Percentiles rank a stretch among this genome's conserved stretches.
phyloP scores from a whole-genome alignment of 768 basidiomycete genomes.

The Russula sp. region DNA sequence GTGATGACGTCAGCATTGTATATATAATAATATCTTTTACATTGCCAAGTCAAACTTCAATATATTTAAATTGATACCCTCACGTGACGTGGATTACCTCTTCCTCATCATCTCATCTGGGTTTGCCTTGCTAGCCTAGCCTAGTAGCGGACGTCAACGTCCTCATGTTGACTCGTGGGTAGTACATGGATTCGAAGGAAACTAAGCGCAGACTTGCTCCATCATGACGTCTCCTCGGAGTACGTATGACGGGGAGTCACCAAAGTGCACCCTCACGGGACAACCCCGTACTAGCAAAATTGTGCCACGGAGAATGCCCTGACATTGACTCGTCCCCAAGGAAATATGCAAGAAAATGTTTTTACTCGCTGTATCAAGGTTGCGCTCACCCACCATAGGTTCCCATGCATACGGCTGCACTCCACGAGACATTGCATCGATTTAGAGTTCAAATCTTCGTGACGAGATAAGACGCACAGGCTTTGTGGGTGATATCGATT shows the following conservation, averaged over 20 bases:
- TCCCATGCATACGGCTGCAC: neutral
- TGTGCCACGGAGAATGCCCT: neutral
- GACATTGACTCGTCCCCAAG: neutral
- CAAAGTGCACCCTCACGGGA: neutral
- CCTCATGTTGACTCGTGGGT: too few relatives aligned
- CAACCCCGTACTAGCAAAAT: neutral
- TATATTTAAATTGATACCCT: too few relatives aligned
- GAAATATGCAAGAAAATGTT: neutral
- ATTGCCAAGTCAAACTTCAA: too few relatives aligned
- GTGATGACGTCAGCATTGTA: too few relatives aligned
- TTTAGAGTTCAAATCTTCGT: constrained; percentile 6
- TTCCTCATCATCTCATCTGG: too few relatives aligned
- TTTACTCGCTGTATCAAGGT: constrained; percentile 7
- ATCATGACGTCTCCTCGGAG: neutral
- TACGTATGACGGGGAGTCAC: neutral
- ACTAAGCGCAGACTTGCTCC: too few relatives aligned
- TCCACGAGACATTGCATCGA: constrained; percentile 4
- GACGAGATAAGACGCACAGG: constrained; percentile 14
- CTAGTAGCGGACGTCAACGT: neutral
- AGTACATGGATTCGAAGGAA: too few relatives aligned
- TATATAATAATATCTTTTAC: too few relatives aligned
- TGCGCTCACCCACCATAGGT: neutral
- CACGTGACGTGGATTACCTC: too few relatives aligned
- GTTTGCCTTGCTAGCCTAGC: too few relatives aligned
- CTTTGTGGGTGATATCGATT: neutral